Base-by-base conservation (phyloP, 371 early-diverging fungal species). In the Chytridium lagenaria region DNA sequence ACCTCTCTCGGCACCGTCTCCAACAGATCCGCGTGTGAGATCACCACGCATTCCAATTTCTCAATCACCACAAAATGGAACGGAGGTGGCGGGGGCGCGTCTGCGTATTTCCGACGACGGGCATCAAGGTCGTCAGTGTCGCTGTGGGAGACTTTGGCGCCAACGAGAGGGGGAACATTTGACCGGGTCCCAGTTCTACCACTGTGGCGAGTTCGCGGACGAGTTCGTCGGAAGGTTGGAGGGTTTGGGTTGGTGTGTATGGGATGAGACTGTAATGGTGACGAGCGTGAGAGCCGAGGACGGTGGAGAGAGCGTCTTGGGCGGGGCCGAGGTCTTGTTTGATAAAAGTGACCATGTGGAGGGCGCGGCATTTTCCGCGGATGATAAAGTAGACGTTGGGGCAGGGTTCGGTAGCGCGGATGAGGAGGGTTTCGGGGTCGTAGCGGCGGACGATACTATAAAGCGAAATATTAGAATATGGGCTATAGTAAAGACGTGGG, bases 301-400 rank as follows among this genome's bases (percentile, higher is more conserved):
- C 44, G 7, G 44, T 68, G 12, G 68, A 38, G 30, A 26, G 64
- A 61, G 16, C 31, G 61, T 63, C 12, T 19, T 38, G 10, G 39
- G 51, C 28, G 50, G 64, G 61, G 2, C 74, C 74, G 50, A 31
- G 31, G 38, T 76, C 77, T 65, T 59, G 28, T 59, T 76, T 76
- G 39, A 66, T 30, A 50, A 76, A 76, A 2, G 77, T 72, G 44
- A 71, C 72, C 69, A 73, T 59, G 59, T 76, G 77, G 30, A 76
- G 50, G 16, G 77, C 77, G 0, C 77, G 49, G 23, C 63, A 64
- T 57, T 69, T 68, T 12, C 77, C 77, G 16, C 52, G 34, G 28
- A 76, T 52, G 44, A 76, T 68, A 36, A 76, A 76, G 65, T 76
- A 76, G 34, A 69, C n/a, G 69, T 76, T 76, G n/a, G 77, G 68